A percentile compares a stretch with the other conserved stretches of the same genome.
Conservation (phyloP, 1,284 basidiomycete genomes). For the Ceratobasidium sp. region DNA sequence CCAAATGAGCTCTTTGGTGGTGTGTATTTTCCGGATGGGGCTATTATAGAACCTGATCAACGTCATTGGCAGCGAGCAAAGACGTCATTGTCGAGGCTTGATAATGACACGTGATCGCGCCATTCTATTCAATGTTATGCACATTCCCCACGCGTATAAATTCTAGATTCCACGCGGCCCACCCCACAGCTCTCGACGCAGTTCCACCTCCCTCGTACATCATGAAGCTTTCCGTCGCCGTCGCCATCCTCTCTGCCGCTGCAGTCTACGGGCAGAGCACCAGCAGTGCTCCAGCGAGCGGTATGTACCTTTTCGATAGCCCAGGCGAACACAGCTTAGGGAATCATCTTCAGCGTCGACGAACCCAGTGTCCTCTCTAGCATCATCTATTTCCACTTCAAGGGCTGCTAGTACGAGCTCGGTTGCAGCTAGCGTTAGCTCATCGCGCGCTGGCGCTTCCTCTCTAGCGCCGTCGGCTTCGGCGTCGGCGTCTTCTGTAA, state of each 20-base stretch:
- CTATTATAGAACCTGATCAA: conserved; percentile 15
- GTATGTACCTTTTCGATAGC: not conserved
- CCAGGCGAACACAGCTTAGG: not conserved
- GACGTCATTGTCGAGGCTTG: conserved; percentile 21
- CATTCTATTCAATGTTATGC: not conserved
- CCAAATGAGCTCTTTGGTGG: conserved; percentile 24
- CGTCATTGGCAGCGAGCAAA: conserved; percentile 19
- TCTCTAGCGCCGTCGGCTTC: not conserved
- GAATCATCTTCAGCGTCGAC: conserved; percentile 20
- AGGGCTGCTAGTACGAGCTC: not conserved
- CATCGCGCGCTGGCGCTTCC: conserved; percentile 3
- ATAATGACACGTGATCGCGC: conserved; percentile 32
- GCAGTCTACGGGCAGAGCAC: conserved; percentile 43
- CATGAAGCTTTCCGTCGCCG: conserved; percentile 39
- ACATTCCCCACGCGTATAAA: conserved; percentile 28
- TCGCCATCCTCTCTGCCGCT: conserved; percentile 33
- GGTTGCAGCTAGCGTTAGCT: conserved; percentile 16
- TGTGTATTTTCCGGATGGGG: not conserved
- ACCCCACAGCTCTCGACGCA: not conserved
- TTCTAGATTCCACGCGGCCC: not conserved
- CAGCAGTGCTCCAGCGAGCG: not conserved
- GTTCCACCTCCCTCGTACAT: not conserved
- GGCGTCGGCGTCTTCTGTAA: not conserved
- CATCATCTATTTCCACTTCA: conserved; percentile 3
- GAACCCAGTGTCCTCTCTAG: conserved; percentile 18